phyloP scores from a whole-genome alignment of 2,329 filamentous ascomycete genomes.

The Fonsecaea multimorphosa region DNA sequence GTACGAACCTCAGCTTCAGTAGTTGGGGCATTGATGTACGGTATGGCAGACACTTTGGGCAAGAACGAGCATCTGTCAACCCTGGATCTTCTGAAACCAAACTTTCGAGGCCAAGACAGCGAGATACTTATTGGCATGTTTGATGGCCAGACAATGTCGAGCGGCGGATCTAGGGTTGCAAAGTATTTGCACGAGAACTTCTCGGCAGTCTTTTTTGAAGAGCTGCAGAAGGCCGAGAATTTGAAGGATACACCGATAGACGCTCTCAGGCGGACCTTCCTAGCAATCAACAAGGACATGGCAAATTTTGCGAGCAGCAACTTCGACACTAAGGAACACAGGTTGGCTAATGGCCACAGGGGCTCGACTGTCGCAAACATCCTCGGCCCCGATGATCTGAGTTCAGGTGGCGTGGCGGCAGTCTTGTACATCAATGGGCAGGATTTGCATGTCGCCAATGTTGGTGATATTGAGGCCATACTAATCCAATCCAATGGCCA shows the following conservation, averaged over 20 bases:
- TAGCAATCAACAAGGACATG: conserved; percentile 91
- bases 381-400: conserved; percentile 85
- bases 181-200: conserved; percentile 98
- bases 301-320: conserved; percentile 83
- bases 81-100: conserved; percentile 91
- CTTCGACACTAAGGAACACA: conserved; percentile 60
- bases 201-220: conserved; percentile 78
- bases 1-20: conserved; percentile 96
- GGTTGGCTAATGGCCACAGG: conserved; percentile 65
- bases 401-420: conserved; percentile 88
- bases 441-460: conserved; percentile 91
- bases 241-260: conserved; percentile 77
- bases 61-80: conserved; percentile 94
- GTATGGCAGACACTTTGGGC: conserved; percentile 95
- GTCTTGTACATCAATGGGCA: conserved; percentile 88
- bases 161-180: conserved; percentile 90
- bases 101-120: conserved; percentile 86
- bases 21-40: conserved; percentile 88
- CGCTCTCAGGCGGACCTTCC: conserved; percentile 83
- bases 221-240: conserved; percentile 75
- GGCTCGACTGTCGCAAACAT: conserved; percentile 75
- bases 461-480: conserved; percentile 95
- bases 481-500: conserved; percentile 87
- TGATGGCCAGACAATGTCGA: conserved; percentile 87
- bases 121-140: conserved; percentile 95